A percentile compares a stretch with the other conserved stretches of the same genome.
phyloP scores from a whole-genome alignment of 495 filamentous ascomycete genomes.

The Penicillium cataractarum region DNA sequence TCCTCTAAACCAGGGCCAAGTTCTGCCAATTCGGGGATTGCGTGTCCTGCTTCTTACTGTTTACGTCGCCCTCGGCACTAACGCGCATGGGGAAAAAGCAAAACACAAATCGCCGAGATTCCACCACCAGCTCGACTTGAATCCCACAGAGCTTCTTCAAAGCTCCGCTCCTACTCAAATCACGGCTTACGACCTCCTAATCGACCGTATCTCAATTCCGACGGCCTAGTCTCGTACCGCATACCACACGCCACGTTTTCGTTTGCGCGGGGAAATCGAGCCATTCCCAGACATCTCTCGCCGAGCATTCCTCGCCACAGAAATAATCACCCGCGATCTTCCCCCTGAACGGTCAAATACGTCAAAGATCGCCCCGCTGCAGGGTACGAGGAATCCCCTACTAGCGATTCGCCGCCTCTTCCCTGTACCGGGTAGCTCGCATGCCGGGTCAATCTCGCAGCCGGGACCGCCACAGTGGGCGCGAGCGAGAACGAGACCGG shows the following conservation, averaged over 20 bases:
- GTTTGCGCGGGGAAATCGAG: constrained; percentile 11
- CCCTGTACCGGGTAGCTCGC: constrained; percentile 11
- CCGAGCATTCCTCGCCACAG: constrained; percentile 9
- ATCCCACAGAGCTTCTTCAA: background rate
- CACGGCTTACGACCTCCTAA: background rate
- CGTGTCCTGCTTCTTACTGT: constrained; percentile 3
- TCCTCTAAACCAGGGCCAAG: background rate
- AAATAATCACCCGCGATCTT: background rate
- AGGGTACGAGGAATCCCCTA: constrained; percentile 7
- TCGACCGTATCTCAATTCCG: background rate
- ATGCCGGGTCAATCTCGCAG: constrained; percentile 49
- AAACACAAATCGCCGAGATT: constrained; percentile 25
- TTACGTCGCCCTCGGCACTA: constrained; percentile 13
- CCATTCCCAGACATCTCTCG: background rate
- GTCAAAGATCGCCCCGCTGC: constrained; percentile 7
- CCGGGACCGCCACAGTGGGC: constrained; percentile 45
- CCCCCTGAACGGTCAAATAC: constrained; percentile 8
- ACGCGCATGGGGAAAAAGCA: constrained; percentile 30
- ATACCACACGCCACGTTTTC: constrained; percentile 9
- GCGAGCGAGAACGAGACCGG: constrained; percentile 36
- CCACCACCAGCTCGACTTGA: background rate
- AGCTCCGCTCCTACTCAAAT: background rate
- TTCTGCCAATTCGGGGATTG: constrained; percentile 1
- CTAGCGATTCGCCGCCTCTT: background rate
- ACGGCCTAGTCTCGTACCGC: background rate